Percentiles rank a stretch among this genome's conserved stretches.
These are phyloP conservation scores for Trichoderma asperelloides DNA, from an alignment of 495 filamentous ascomycete genomes.

Conservation along the genomic window DNA sequence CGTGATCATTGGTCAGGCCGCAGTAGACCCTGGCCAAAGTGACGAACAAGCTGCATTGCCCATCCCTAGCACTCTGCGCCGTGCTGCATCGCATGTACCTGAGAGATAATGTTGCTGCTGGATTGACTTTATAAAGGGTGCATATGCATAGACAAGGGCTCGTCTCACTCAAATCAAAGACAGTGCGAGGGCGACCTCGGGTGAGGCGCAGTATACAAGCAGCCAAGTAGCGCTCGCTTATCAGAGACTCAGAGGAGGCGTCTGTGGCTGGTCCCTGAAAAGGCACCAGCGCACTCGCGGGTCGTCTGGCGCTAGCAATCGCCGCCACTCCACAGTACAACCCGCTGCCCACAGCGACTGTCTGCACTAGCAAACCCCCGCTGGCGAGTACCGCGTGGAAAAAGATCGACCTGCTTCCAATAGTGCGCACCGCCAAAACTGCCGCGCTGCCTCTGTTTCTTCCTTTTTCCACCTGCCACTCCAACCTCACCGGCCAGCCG, in stretches of 20 bases:
- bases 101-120: background rate
- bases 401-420: no score
- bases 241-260: background rate
- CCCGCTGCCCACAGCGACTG: no score
- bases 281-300: no score
- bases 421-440: no score
- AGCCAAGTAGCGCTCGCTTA: background rate
- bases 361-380: no score
- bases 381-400: no score
- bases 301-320: no score
- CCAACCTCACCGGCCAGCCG: no score
- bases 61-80: background rate
- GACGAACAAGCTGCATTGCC: background rate
- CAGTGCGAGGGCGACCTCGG: background rate
- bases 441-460: no score
- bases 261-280: no score
- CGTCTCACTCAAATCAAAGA: background rate
- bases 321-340: no score
- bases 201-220: background rate
- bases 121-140: background rate
- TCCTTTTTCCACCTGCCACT: no score
- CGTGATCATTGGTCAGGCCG: background rate
- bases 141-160: conserved; percentile 1
- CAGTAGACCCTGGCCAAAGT: background rate
- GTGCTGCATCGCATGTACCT: background rate